Conservation (phyloP, 1,284 basidiomycete genomes). For the Nidula niveotomentosa region DNA sequence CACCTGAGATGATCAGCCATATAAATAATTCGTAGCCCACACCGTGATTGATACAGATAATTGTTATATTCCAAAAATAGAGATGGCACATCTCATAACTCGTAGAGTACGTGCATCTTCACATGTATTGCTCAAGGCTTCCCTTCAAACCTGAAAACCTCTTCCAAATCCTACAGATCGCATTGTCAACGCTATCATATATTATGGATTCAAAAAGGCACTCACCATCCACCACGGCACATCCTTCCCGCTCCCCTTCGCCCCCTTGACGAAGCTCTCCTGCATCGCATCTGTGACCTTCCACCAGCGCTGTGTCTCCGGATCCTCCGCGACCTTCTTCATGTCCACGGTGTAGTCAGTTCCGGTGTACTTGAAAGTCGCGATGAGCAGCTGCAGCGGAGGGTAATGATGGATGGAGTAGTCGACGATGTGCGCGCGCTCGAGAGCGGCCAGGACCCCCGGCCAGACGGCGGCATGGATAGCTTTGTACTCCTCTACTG, state of each 20-base stretch:
- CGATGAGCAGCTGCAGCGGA: constrained; percentile 65
- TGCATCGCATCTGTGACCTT: constrained; percentile 77
- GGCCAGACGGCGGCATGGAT: constrained; percentile 74
- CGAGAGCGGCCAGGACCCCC: constrained; percentile 64
- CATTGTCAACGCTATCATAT: constrained; percentile 1
- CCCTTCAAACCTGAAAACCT: constrained; percentile 75
- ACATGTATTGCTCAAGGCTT: background rate
- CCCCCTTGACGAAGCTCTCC: constrained; percentile 68
- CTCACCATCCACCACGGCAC: constrained; percentile 75
- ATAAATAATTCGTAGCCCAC: no score
- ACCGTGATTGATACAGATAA: no score
- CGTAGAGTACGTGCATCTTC: background rate
- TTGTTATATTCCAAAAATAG: no score
- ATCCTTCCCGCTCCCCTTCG: constrained; percentile 63
- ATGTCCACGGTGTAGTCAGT: constrained; percentile 67
- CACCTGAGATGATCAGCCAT: no score
- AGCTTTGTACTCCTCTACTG: constrained; percentile 65
- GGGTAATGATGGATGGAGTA: constrained; percentile 77
- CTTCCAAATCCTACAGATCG: constrained; percentile 48
- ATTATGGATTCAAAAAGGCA: constrained; percentile 1
- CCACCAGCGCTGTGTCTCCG: constrained; percentile 78
- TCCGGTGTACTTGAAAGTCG: constrained; percentile 67
- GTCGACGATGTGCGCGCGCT: constrained; percentile 68
- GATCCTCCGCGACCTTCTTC: constrained; percentile 60
- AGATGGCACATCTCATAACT: no score